These are phyloP conservation scores for Boletus sensibilis DNA, from an alignment of 768 basidiomycete genomes.

Conservation along the genomic window DNA sequence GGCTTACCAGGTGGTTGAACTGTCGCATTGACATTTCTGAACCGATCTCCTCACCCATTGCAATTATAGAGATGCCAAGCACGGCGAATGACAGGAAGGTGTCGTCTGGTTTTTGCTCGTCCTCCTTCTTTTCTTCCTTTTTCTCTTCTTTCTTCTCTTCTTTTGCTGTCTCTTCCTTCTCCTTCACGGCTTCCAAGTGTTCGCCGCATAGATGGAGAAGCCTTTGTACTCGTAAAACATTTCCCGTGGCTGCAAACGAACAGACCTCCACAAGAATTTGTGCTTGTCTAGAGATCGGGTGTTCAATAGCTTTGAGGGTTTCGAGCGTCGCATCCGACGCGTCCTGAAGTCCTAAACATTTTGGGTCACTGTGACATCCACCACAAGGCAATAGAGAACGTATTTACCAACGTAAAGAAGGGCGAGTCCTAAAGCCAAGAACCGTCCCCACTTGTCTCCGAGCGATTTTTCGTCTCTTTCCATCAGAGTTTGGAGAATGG, in stretches of 20 bases:
- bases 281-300: constrained; percentile 87
- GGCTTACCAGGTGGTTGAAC: constrained; percentile 90
- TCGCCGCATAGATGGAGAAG: constrained; percentile 95
- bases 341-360: constrained; percentile 76
- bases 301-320: constrained; percentile 89
- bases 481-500: constrained; percentile 90
- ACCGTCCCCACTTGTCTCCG: constrained; percentile 92
- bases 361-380: constrained; percentile 8
- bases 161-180: constrained; percentile 35
- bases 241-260: constrained; percentile 92
- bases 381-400: not conserved
- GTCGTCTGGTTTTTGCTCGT: constrained; percentile 56
- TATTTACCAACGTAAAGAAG: constrained; percentile 83
- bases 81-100: constrained; percentile 92
- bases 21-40: constrained; percentile 97
- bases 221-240: constrained; percentile 88
- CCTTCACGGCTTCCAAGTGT: constrained; percentile 59
- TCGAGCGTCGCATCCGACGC: constrained; percentile 91
- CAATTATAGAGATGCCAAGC: constrained; percentile 88
- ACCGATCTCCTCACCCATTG: constrained; percentile 98
- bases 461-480: constrained; percentile 73
- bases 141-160: constrained; percentile 56
- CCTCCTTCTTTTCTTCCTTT: constrained; percentile 58
- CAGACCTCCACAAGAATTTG: constrained; percentile 92
- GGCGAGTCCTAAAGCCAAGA: constrained; percentile 86